Evolutionary conservation across 2,329 filamentous ascomycete species (phyloP), one percentile per base, ranked within the genome.

Genomic region (Penicillium sp.): DNA sequence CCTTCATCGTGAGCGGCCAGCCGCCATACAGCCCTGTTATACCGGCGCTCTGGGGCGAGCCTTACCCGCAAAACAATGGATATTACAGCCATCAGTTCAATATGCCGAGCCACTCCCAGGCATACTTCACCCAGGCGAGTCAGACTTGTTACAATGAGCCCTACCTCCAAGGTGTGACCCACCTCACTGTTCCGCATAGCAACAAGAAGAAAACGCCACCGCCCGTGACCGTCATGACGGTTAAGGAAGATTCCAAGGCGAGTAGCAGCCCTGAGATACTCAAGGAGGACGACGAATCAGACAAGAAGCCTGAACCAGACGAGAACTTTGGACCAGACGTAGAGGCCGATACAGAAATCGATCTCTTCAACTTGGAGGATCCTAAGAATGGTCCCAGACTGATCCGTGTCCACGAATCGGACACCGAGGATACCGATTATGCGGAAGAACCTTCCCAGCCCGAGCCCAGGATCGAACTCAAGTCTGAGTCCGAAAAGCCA

Each of bases 1-100:
- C 51, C 6, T 48, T 53, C n/a, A 39, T 58, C 16, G 51, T 55
- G 36, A 28, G 27, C 10, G 51, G 48, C 13, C 51, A 55, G 33
- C 49, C 49, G 11, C 7, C 14, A 8, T 48, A 39, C 33, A 41
- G 5, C 14, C 16, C n/a, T 13, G 25, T 18, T 20, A 5, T 2
- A 2, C 51, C 36, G 3, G 2, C 16, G 11, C 42, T n/a, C 18
- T 50, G 35, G 20, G 28, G 27, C 4, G 50, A 43, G 8, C 46
- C 18, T 14, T 41, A 25, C 13, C 11, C 13, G 13, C 25, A 11
- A 4, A 31, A 25, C 20, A 28, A 46, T 18, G 41, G 27, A 18
- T 41, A 36, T 14, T 14, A 47, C 5, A 6, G 35, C 20, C 36
- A 46, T 30, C 45, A 27, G 11, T 35, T 22, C 7, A 44, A 27